phyloP scores from a whole-genome alignment of 2,329 filamentous ascomycete species.

The Fusarium pseudonygamai region DNA sequence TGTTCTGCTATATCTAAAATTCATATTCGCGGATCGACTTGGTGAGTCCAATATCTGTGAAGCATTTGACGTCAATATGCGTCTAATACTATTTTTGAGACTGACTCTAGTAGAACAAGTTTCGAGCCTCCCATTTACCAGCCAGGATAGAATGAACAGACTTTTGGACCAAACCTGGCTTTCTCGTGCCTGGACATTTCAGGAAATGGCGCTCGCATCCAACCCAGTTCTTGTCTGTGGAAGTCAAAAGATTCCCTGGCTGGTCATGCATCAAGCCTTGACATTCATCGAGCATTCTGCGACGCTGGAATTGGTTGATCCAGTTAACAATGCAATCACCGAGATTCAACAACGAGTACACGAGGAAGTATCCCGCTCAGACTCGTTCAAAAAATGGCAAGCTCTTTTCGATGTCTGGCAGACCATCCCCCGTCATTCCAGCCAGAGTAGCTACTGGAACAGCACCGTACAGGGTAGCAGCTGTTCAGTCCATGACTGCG shows the following conservation, averaged over 20 bases:
- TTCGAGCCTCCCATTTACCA: neutral
- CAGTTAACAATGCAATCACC: accelerated
- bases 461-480: accelerated
- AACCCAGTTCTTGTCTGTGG: neutral
- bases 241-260: accelerated
- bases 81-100: accelerated
- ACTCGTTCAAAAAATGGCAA: neutral
- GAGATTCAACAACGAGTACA: neutral
- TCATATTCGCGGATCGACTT: no score
- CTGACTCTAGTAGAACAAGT: neutral
- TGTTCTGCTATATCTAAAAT: no score
- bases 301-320: neutral
- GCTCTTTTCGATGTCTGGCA: neutral
- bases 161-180: neutral
- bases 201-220: neutral
- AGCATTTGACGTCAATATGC: no score
- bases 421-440: neutral
- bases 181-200: neutral
- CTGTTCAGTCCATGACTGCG: accelerated
- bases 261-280: neutral
- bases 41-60: no score
- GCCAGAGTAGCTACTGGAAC: accelerated
- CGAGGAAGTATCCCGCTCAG: accelerated
- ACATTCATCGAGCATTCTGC: neutral
- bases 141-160: accelerated